Conservation (phyloP, 2,329 filamentous ascomycete species). For the Dothideomycetes sp. region DNA sequence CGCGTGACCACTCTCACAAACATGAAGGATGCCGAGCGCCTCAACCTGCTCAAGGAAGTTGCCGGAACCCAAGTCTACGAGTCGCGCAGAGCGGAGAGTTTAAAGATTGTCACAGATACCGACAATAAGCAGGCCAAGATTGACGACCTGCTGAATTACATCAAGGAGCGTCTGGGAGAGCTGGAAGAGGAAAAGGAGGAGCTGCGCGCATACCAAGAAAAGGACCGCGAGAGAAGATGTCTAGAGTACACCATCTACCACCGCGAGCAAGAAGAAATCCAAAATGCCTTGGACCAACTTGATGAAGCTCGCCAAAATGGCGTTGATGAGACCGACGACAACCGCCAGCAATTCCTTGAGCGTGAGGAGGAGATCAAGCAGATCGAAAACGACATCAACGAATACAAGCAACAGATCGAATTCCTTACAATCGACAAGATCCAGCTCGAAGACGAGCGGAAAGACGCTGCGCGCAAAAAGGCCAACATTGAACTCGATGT, state of each 20-base stretch:
- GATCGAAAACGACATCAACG: slow-evolving; percentile 68
- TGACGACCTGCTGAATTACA: slow-evolving; percentile 81
- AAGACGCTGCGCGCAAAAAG: slow-evolving; percentile 64
- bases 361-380: slow-evolving; percentile 69
- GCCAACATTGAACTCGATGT: slow-evolving; percentile 81
- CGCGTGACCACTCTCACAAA: slow-evolving; percentile 93
- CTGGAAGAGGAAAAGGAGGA: slow-evolving; percentile 97
- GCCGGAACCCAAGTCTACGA: slow-evolving; percentile 97
- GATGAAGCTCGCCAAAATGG: slow-evolving; percentile 74
- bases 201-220: slow-evolving; percentile 84
- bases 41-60: slow-evolving; percentile 92
- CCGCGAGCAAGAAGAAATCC: slow-evolving; percentile 71
- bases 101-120: slow-evolving; percentile 96
- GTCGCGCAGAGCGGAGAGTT: slow-evolving; percentile 74
- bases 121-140: slow-evolving; percentile 92
- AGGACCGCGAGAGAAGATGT: slow-evolving; percentile 82
- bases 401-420: slow-evolving; percentile 72
- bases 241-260: slow-evolving; percentile 92
- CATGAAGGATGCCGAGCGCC: slow-evolving; percentile 90
- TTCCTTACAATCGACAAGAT: slow-evolving; percentile 73
- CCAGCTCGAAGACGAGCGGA: slow-evolving; percentile 82
- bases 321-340: slow-evolving; percentile 73
- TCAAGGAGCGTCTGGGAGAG: slow-evolving; percentile 79
- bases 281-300: slow-evolving; percentile 67
- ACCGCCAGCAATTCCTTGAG: slow-evolving; percentile 62